Base-by-base conservation (phyloP, 202 grass and related monocot species). In the Dendrocalamus latiflorus region DNA sequence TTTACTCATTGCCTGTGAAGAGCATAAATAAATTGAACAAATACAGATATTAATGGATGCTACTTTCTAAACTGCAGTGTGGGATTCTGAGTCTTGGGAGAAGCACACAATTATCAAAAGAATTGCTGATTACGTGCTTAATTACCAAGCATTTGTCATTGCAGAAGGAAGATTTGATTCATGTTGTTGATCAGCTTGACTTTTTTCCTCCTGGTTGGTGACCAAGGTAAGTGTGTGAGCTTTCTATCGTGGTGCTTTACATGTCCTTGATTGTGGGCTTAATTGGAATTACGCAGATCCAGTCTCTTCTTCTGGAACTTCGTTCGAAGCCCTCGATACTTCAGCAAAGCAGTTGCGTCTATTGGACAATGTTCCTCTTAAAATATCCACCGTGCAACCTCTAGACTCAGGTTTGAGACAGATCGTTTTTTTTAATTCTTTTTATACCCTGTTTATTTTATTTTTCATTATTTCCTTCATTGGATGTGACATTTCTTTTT, bases 101-200 rank as follows among this genome's bases (percentile, higher is more conserved):
- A 33, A 33, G 33, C 33, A 33, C 33, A 33, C 4, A 33, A 33
- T 33, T 33, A 33, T 33, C 33, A 94, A 92, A 90, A 89, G 62
- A 83, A 96, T 99, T 12, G 25, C 81, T 38, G 89, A 90, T 34
- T 90, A 96, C 81, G 76, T 99, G 66, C 87, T 33, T 30, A 30
- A 30, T 99, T 86, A 70, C 45, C 39, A 88, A 80, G 60, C 96
- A 99, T 94, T 94, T 95, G 38, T 72, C 75, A 36, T 70, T 94
- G 75, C 60, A 34, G 51, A 88, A 66, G 50, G 85, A 96, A 75
- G 87, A 95, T 69, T 64, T 96, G 61, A 72, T 83, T 87, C 87
- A 91, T 92, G 78, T 86, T 68, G 86, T 95, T 81, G 91, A 99
- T 91, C 91, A 99, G 85, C 85, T 99, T 26, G 96, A 99, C 81